Percentiles rank a stretch among this genome's conserved stretches.
phyloP scores from a whole-genome alignment of 225 moss, liverwort and hornwort species.

The Rhytidiadelphus loreus region DNA sequence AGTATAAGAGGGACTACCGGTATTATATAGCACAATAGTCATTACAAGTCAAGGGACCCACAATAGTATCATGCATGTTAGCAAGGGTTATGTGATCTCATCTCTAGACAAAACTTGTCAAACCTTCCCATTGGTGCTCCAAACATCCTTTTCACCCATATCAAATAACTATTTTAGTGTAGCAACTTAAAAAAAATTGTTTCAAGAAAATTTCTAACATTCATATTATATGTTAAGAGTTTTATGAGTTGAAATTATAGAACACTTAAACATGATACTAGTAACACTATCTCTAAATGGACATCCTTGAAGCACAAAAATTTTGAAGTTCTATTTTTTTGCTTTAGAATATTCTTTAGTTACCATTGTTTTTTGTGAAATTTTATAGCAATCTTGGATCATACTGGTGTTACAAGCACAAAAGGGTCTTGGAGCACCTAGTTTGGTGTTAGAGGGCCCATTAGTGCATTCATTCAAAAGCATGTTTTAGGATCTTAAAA shows the following conservation, averaged over 20 bases:
- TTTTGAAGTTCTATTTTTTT: too few relatives aligned
- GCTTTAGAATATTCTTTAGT: too few relatives aligned
- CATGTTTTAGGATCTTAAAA: background rate
- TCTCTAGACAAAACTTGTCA: background rate
- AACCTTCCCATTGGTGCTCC: fast-evolving
- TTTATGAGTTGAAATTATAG: too few relatives aligned
- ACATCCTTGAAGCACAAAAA: too few relatives aligned
- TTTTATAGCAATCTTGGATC: background rate
- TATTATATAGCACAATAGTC: background rate
- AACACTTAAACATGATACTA: too few relatives aligned
- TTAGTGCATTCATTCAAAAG: background rate
- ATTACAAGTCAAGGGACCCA: fast-evolving
- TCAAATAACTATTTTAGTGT: too few relatives aligned
- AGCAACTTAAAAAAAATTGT: too few relatives aligned
- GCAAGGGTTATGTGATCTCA: fast-evolving
- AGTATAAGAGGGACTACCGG: fast-evolving
- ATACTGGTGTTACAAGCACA: background rate
- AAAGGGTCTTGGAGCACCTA: background rate
- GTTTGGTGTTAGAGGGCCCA: background rate
- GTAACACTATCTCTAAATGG: too few relatives aligned
- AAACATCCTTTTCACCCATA: background rate
- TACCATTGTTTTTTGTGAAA: background rate
- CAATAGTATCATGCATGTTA: fast-evolving
- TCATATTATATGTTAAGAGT: too few relatives aligned
- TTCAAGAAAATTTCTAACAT: too few relatives aligned